Base-by-base conservation (phyloP, 2,329 filamentous ascomycete genomes). In the Coniochaeta hoffmannii region DNA sequence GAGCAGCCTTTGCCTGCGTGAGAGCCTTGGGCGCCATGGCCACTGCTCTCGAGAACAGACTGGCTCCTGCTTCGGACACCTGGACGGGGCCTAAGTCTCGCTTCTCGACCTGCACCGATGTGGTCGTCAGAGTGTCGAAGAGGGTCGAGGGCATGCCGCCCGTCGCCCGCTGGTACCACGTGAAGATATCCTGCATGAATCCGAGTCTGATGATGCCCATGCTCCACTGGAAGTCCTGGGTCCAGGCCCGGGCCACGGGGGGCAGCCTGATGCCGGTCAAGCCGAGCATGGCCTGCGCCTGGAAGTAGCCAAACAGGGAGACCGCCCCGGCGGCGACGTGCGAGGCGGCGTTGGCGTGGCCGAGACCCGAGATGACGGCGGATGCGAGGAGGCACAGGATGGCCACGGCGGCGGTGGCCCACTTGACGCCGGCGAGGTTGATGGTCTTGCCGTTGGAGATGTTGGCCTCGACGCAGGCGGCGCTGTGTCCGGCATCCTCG, bases 141-240 rank as follows among this genome's bases (percentile, higher is more conserved):
- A 91, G 76, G 15, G 83, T 88, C 1, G 88, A 84, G 4, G 90
- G 88, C 14, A 81, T 88, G 60, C 90, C 90, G 53, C 90, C 90
- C 1, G 90, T 95, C 1, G 90, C 81, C 57, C 89, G 86, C 72
- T 93, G 90, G 71, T 95, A 95, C 90, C 90, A 95, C 31, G 89
- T 92, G 56, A 88, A 86, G 65, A 94, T 86, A 19, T 75, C 76
- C 71, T 95, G 88, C 69, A 95, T 78, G 71, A 94, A 94, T 32
- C 77, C 74, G 54, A 94, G 80, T 53, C 83, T 82, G 68, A 95
- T 93, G 62, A 95, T 89, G 64, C 90, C 90, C 88, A 95, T 91
- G 65, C 85, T 90, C 90, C 90, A 95, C 69, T 91, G 86, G 76
- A 95, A 94, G 70, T 94, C 91, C 72, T 94, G 90, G 0, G 89